A percentile compares a stretch with the other conserved stretches of the same genome.
Conservation (phyloP, 306 rosid species). For the Albizia julibrissin region DNA sequence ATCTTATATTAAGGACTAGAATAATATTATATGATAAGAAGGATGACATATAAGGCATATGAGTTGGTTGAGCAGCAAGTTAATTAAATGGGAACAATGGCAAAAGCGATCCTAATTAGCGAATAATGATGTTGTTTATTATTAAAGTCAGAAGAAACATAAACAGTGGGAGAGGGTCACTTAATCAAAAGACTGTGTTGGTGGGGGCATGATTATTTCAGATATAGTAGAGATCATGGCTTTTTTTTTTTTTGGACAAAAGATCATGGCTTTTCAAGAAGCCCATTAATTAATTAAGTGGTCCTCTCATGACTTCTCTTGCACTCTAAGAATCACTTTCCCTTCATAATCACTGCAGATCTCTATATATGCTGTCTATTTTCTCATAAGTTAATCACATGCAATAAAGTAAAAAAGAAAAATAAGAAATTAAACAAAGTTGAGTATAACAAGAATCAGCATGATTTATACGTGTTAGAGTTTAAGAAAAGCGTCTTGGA, state of each 20-base stretch:
- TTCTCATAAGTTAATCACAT: neutral
- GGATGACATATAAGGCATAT: neutral
- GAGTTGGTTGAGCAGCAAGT: neutral
- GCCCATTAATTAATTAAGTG: neutral
- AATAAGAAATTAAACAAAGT: neutral
- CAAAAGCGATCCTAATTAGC: neutral
- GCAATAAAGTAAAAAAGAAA: neutral
- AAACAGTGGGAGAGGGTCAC: neutral
- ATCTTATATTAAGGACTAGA: no score
- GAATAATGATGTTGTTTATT: neutral
- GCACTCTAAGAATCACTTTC: neutral
- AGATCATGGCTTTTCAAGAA: neutral
- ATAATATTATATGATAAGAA: neutral
- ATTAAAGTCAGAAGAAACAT: neutral
- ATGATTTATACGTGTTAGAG: neutral
- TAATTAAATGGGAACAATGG: neutral
- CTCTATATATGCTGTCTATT: neutral
- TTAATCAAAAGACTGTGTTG: neutral
- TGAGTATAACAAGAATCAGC: neutral
- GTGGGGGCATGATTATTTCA: neutral
- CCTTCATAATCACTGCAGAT: neutral
- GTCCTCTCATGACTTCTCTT: neutral
- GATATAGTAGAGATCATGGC: neutral
- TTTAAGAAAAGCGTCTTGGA: neutral
- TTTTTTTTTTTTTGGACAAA: no score